Base-by-base conservation (phyloP, 2,329 filamentous ascomycete species). In the Pezicula neosporulosa region DNA sequence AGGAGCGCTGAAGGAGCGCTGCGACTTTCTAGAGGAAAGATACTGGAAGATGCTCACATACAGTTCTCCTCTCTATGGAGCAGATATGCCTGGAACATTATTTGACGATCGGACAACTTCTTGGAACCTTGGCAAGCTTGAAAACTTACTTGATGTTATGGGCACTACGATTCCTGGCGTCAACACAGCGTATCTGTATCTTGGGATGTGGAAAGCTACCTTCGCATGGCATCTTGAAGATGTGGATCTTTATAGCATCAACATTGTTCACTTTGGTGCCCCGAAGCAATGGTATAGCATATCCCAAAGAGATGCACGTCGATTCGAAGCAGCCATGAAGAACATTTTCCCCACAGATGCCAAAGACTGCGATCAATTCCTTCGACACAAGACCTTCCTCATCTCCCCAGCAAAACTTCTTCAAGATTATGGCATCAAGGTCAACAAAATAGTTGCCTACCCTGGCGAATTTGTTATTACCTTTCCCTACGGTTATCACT, bases 261-360 rank as follows among this genome's bases (percentile, higher is more conserved):
- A 99, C 73, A 99, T 97, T 69, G 91, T 99, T 53, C 94, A 99
- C 66, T 99, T 99, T 68, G 94, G 94, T 49, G 94, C 94, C 1
- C 94, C 94, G 0, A 99, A 99, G 72, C 94, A 99, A 69, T 99
- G 94, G 94, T 99, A 99, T 73, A 97, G 92, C 70, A 97, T 99
- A 59, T 96, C 93, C 1, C 95, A 97, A 68, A 89, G 89, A 58
- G 94, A 99, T 67, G 91, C 93, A 13, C 84, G 91, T 47, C 86
- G 88, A 15, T 99, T 99, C 62, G 94, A 99, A 70, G 83, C 85
- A 36, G 93, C 90, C 39, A 99, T 99, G 94, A 93, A 88, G 72
- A 91, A 80, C 65, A 89, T 96, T 52, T 99, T 93, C 92, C 90
- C 92, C 0, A 87, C 86, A 6, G 94, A 99, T 64, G 90, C 92